Evolutionary conservation across 2,329 filamentous ascomycete genomes (phyloP).

Genomic region (Colletotrichum cereale): DNA sequence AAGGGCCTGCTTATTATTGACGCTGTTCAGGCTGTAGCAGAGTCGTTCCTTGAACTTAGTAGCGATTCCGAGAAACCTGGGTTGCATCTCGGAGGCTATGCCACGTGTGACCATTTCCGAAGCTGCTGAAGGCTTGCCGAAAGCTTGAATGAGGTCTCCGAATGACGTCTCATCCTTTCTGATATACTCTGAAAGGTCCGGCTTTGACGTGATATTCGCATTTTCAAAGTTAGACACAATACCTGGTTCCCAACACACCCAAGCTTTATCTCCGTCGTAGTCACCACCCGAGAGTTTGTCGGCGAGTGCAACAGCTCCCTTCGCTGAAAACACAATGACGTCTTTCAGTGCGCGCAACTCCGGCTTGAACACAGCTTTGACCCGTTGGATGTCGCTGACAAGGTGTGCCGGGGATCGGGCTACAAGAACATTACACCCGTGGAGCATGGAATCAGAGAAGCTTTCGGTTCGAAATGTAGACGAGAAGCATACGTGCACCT

Average conservation of each 20-base stretch:
- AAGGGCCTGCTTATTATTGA: constrained; percentile 59
- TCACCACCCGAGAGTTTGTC: constrained; percentile 82
- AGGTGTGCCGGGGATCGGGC: constrained; percentile 78
- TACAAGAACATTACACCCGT: constrained; percentile 73
- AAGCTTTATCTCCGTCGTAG: constrained; percentile 83
- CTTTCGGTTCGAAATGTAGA: constrained; percentile 69
- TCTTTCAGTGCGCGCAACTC: constrained; percentile 78
- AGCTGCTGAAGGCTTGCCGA: constrained; percentile 45
- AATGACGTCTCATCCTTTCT: constrained; percentile 62
- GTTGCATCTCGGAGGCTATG: constrained; percentile 69
- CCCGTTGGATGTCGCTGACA: constrained; percentile 79
- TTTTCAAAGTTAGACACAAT: constrained; percentile 78
- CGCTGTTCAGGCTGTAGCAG: constrained; percentile 69
- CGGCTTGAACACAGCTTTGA: constrained; percentile 68
- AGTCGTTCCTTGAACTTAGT: constrained; percentile 74
- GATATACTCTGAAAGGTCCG: constrained; percentile 65
- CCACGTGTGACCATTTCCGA: constrained; percentile 63
- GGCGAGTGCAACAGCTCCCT: constrained; percentile 73
- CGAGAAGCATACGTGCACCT: constrained; percentile 78
- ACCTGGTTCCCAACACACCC: constrained; percentile 79
- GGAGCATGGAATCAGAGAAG: constrained; percentile 65
- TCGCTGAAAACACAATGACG: constrained; percentile 80
- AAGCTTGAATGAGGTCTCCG: constrained; percentile 54
- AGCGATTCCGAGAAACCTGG: constrained; percentile 70
- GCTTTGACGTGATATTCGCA: constrained; percentile 59